Evolutionary conservation across 768 basidiomycete species (phyloP), one percentile per base, ranked within the genome.

Genomic region (Collybiopsis luxurians): DNA sequence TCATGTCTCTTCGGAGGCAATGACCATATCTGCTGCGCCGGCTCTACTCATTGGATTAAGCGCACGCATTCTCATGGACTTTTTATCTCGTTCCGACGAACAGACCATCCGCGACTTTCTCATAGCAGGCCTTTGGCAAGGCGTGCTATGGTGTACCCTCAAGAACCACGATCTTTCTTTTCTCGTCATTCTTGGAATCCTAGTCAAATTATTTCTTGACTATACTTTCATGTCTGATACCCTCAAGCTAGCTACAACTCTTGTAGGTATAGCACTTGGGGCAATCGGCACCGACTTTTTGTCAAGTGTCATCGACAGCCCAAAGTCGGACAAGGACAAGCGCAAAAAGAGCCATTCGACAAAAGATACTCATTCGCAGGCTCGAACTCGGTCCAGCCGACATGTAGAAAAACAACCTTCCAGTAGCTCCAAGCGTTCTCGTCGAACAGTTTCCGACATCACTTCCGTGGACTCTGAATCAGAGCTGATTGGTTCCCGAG

Each of bases 21-120:
- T 58, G 60, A 57, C 60, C 30, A 53, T 54, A 30, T 69, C 74
- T 52, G 83, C 83, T 61, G 82, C 85, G 54, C 81, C 82, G 59
- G 85, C 89, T 55, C 79, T 92, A 59, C 79, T 91, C 61, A 74
- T 89, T 59, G 89, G 89, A 55, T 79, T 91, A 61, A 86, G 87
- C 61, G 84, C 85, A 47, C 88, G 90, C 59, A 81, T 92, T 55
- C 69, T 84, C 53, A 71, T 89, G 61, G 85, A 89, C 72, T 75
- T 78, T 59, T 70, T 83, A 60, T 81, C 76, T 59, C 73, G 72
- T 60, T 74, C 74, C 57, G 71, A 72, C 49, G 78, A 75, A 49
- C 66, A 80, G 26, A 71, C 81, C 61, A 69, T 86, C 40, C 79
- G 80, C 58, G 82, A 88, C 64, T 76, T 78, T 63, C 71, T 90